Evolutionary conservation across 306 rosid species (phyloP).

Genomic region (Chamaecrista fasciculata): DNA sequence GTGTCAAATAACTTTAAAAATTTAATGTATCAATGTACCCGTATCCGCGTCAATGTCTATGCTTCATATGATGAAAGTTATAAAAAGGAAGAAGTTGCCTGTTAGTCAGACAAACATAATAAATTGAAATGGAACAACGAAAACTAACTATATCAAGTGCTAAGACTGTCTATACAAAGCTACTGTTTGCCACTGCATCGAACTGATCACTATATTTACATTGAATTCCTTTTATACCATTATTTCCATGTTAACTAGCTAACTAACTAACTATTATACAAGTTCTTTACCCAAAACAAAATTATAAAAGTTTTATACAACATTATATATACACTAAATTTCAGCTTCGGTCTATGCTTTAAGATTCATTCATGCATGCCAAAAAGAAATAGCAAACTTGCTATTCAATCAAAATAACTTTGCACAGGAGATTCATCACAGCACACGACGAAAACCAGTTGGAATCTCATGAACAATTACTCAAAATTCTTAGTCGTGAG

Average conservation of each 20-base stretch:
- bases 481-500: not conserved
- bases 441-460: not conserved
- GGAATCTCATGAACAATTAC: not conserved
- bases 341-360: slow-evolving; percentile 4
- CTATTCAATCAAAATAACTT: too few relatives aligned
- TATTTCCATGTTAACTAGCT: not conserved
- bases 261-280: not conserved
- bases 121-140: too few relatives aligned
- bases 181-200: not conserved
- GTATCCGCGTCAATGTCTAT: too few relatives aligned
- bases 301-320: not conserved
- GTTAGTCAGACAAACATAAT: too few relatives aligned
- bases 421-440: not conserved
- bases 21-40: too few relatives aligned
- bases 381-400: not conserved
- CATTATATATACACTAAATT: slow-evolving; percentile 1
- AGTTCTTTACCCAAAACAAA: not conserved
- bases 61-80: too few relatives aligned
- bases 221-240: not conserved
- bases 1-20: too few relatives aligned
- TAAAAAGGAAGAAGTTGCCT: too few relatives aligned
- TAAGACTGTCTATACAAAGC: not conserved
- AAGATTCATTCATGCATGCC: not conserved
- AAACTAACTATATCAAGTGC: not conserved
- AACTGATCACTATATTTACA: slow-evolving; percentile 21